Conservation (phyloP, 1,284 basidiomycete genomes). For the Trametes sp. region DNA sequence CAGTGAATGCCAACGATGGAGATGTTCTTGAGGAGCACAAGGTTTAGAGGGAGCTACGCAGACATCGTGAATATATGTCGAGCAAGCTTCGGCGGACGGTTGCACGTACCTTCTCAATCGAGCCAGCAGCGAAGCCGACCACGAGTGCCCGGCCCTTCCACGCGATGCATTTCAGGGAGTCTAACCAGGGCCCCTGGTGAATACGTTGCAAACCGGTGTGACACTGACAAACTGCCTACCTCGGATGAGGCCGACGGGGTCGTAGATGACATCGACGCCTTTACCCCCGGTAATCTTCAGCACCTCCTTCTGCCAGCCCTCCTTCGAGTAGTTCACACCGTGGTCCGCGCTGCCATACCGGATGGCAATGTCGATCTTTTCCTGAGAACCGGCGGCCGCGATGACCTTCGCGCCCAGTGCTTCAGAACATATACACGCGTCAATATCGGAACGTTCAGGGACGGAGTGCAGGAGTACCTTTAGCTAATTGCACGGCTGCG, state of each 20-base stretch:
- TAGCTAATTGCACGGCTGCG: conserved; percentile 89
- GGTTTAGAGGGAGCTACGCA: conserved; percentile 81
- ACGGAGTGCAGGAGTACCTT: conserved; percentile 55
- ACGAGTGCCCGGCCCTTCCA: conserved; percentile 94
- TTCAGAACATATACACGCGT: conserved; percentile 38
- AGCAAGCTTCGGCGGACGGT: neutral
- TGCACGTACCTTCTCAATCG: conserved; percentile 81
- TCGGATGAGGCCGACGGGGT: conserved; percentile 85
- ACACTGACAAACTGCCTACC: conserved; percentile 46
- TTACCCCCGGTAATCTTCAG: conserved; percentile 78
- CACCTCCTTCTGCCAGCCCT: conserved; percentile 81
- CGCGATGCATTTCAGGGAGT: conserved; percentile 89
- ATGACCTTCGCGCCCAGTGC: conserved; percentile 82
- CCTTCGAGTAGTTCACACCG: conserved; percentile 69
- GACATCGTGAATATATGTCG: neutral
- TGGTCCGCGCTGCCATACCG: conserved; percentile 77
- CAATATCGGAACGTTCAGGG: conserved; percentile 12
- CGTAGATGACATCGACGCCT: conserved; percentile 90
- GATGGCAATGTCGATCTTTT: conserved; percentile 74
- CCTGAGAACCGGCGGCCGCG: conserved; percentile 75
- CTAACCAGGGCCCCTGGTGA: conserved; percentile 44
- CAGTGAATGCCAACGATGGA: conserved; percentile 85
- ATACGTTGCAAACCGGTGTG: neutral
- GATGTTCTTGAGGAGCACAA: conserved; percentile 89
- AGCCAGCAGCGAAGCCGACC: conserved; percentile 90